Evolutionary conservation across 2,329 filamentous ascomycete species (phyloP).

Genomic region (Ustulina deusta): DNA sequence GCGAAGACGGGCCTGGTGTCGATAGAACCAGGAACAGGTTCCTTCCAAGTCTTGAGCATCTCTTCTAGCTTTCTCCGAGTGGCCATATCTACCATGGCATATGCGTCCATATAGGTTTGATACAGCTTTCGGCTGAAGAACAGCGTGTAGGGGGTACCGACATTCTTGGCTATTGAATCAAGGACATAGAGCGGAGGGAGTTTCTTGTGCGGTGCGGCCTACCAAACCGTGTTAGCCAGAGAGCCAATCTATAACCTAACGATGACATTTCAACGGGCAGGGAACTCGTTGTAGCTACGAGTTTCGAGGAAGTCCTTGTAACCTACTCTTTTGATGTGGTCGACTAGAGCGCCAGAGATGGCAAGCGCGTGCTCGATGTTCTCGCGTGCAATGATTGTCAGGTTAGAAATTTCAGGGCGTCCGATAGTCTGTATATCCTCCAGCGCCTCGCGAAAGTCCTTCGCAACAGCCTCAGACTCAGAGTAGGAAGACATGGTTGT

Average conservation of each 20-base stretch:
- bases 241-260: conserved; percentile 20
- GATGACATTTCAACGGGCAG: neutral
- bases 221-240: conserved; percentile 56
- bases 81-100: conserved; percentile 84
- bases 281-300: conserved; percentile 2
- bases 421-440: conserved; percentile 92
- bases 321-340: conserved; percentile 95
- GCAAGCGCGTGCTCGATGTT: conserved; percentile 95
- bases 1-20: conserved; percentile 94
- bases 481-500: conserved; percentile 48
- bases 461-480: conserved; percentile 84
- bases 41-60: conserved; percentile 98
- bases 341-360: conserved; percentile 89
- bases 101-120: conserved; percentile 96
- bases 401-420: conserved; percentile 94
- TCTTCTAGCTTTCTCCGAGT: conserved; percentile 94
- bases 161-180: conserved; percentile 98
- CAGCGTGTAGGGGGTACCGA: conserved; percentile 95
- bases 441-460: conserved; percentile 93
- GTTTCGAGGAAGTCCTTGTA: conserved; percentile 24
- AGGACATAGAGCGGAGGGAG: conserved; percentile 96
- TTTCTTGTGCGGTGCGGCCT: conserved; percentile 91
- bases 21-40: conserved; percentile 92
- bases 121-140: conserved; percentile 94
- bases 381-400: conserved; percentile 97